phyloP scores from a whole-genome alignment of 495 filamentous ascomycete species.

The Trichoderma erinaceum region DNA sequence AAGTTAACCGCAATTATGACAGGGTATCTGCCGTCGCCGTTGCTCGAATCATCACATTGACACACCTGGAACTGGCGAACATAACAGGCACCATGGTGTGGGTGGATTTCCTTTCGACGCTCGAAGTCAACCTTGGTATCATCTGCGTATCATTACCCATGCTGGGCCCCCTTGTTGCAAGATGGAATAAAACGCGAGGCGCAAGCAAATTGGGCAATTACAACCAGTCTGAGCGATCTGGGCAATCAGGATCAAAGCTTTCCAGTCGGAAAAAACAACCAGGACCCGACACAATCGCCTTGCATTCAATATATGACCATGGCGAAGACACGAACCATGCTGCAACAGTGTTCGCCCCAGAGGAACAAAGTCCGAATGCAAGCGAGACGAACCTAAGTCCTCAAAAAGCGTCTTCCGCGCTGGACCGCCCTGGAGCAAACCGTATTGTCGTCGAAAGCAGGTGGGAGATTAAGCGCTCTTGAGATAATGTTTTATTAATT shows the following conservation, averaged over 20 bases:
- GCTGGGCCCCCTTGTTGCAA: conserved; percentile 20
- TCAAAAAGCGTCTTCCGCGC: not conserved
- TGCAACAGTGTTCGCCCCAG: not conserved
- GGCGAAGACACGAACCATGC: not conserved
- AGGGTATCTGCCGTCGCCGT: conserved; percentile 18
- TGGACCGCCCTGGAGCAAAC: not conserved
- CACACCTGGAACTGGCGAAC: conserved; percentile 20
- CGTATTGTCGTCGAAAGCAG: not conserved
- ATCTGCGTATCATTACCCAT: conserved; percentile 22
- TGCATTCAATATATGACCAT: not conserved
- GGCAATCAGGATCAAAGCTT: not conserved
- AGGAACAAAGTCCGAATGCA: not conserved
- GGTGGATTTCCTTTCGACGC: conserved; percentile 20
- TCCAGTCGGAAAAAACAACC: not conserved
- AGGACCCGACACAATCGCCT: not conserved
- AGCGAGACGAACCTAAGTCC: not conserved
- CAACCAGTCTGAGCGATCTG: not conserved
- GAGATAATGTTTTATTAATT: not conserved
- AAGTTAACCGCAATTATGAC: conserved; percentile 3
- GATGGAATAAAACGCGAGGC: conserved; percentile 12
- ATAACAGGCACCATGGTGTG: conserved; percentile 23
- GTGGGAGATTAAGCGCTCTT: not conserved
- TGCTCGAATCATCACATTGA: conserved; percentile 21
- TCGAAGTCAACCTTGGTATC: conserved; percentile 20
- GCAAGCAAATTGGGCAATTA: not conserved